Base-by-base conservation (phyloP, 2,329 filamentous ascomycete species). In the Geosmithia flava region DNA sequence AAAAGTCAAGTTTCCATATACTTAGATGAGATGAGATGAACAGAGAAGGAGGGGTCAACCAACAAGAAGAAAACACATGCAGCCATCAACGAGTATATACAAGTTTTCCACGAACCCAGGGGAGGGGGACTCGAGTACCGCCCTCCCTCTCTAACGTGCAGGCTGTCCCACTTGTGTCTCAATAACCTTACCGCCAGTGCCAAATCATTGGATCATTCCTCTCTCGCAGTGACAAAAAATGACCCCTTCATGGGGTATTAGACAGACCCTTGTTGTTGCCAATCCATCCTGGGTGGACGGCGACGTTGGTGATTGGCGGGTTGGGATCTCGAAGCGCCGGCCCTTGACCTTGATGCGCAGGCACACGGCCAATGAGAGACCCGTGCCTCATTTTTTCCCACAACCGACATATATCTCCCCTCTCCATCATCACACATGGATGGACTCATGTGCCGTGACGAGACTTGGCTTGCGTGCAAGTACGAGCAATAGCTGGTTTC, bases 321-420 rank as follows among this genome's bases (percentile, higher is more conserved):
- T 42, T 19, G 41, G 40, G 19, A 45, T 44, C 47, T 54, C 54
- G 57, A 62, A 62, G 59, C 60, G 61, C 61, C 53, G 53, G 55
- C 52, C 52, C 47, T 42, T 46, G 48, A 53, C 48, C 48, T 51
- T 49, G 45, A 47, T 48, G 33, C 46, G 48, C 54, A 55, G 52
- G 55, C 47, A 53, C 48, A 47, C 48, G 42, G 46, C 61, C 60
- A 62, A 63, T 62, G 47, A 54, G 50, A 42, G 4, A 47, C 33
- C 47, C 17, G 47, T 30, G 29, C 16, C 44, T 37, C 33, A 6
- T 37, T 37, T 37, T 37, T 16, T 45, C 15, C 27, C 11, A 33
- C 19, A 7, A 19, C 44, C 6, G 23, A 27, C 23, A 27, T 27
- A 27, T 8, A 27, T 27, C 23, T 27, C 4, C 23, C 8, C 23